phyloP scores from a whole-genome alignment of 495 filamentous ascomycete species.

The Haplographium delicatum region DNA sequence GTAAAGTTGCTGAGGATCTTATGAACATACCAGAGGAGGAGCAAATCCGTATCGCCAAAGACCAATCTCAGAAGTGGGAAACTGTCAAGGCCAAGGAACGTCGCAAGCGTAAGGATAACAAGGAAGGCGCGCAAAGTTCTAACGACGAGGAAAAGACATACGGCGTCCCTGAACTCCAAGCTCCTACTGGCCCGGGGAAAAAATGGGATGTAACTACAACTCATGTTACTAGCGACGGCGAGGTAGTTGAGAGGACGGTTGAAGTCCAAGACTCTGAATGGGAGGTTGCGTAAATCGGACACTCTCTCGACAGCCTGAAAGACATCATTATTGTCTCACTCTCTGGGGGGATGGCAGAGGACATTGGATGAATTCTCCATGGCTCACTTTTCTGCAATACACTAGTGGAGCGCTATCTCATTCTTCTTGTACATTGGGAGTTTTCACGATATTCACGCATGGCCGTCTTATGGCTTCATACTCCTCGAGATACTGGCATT shows the following conservation, averaged over 20 bases:
- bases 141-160: constrained; percentile 9
- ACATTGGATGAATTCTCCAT: too few species aligned
- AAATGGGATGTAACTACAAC: constrained; percentile 7
- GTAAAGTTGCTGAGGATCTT: constrained; percentile 34
- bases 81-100: constrained; percentile 51
- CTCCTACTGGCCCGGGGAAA: constrained; percentile 15
- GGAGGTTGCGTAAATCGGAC: constrained; percentile 20
- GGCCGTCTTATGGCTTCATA: neutral
- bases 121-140: neutral
- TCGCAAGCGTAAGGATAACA: neutral
- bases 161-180: constrained; percentile 1
- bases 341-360: too few species aligned
- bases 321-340: too few species aligned
- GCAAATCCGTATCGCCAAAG: constrained; percentile 61
- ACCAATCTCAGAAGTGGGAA: constrained; percentile 72
- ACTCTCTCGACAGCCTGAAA: too few species aligned
- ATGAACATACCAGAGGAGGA: constrained; percentile 74
- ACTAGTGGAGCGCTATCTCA: neutral
- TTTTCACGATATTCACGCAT: constrained; percentile 1
- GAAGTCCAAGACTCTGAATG: constrained; percentile 13
- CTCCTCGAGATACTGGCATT: constrained; percentile 16
- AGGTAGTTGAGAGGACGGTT: neutral
- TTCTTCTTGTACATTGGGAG: constrained; percentile 12
- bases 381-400: too few species aligned
- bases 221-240: neutral